These are phyloP conservation scores for Pyropia haitanensis DNA, from an alignment of 23 red algal genomes.

Conservation along the genomic window DNA sequence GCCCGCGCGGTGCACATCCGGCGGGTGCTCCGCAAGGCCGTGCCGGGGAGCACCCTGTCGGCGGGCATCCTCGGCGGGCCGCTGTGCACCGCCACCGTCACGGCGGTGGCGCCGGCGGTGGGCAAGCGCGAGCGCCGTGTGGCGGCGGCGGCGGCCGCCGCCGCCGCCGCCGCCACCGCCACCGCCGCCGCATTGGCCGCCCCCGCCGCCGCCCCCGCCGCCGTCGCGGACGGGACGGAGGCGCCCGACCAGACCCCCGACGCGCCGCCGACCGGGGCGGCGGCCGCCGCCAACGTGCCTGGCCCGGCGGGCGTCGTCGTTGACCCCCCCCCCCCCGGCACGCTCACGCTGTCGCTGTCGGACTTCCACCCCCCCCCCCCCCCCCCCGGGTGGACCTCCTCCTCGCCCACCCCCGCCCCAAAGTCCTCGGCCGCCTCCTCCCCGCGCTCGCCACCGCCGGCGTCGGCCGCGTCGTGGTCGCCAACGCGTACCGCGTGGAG, in stretches of 20 bases:
- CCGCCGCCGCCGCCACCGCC: background rate
- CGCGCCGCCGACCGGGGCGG: background rate
- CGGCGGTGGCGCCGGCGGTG: background rate
- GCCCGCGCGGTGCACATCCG: conserved; percentile 41
- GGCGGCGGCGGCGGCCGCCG: too few relatives aligned
- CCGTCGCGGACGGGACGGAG: conserved; percentile 10
- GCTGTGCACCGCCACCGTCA: conserved; percentile 35
- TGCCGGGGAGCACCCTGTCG: background rate
- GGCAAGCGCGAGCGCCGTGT: too few relatives aligned
- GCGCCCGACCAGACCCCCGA: background rate
- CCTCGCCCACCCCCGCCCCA: conserved; percentile 56
- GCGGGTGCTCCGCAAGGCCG: conserved; percentile 3
- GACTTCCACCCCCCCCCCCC: background rate
- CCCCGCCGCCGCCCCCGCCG: conserved; percentile 9
- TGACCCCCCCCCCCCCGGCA: too few relatives aligned
- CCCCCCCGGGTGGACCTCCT: conserved; percentile 26
- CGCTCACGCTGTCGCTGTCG: too few relatives aligned
- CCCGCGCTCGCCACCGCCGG: conserved; percentile 23
- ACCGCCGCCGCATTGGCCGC: conserved; percentile 11
- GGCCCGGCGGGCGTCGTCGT: too few relatives aligned
- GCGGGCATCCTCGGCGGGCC: background rate
- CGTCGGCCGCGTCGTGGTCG: conserved; percentile 29
- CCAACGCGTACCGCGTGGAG: conserved; percentile 45
- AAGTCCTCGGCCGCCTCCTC: conserved; percentile 40
- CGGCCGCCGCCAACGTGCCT: too few relatives aligned